Evolutionary conservation across 2,329 filamentous ascomycete species (phyloP).

Genomic region (Epichloe bromicola): DNA sequence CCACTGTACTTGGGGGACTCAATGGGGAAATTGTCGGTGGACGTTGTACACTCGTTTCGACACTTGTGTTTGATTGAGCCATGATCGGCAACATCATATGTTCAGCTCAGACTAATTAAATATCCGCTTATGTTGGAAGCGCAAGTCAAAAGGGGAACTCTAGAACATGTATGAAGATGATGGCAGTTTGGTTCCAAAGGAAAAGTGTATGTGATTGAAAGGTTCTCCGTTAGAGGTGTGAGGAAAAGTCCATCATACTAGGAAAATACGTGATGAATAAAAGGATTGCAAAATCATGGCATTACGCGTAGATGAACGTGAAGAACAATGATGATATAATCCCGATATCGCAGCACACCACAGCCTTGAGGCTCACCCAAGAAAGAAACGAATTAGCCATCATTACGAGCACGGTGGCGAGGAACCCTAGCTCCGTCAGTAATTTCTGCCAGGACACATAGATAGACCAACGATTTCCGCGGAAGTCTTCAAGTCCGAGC

Average conservation of each 20-base stretch:
- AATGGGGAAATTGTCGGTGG: slow-evolving; percentile 19
- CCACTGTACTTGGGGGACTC: slow-evolving; percentile 28
- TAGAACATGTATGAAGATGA: background rate
- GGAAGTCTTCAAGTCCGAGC: slow-evolving; percentile 1
- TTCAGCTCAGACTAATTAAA: background rate
- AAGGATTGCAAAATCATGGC: too few species aligned
- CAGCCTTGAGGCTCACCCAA: background rate
- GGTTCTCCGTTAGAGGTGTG: too few species aligned
- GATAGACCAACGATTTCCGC: background rate
- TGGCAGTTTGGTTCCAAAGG: too few species aligned
- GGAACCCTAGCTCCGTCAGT: background rate
- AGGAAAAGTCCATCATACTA: background rate
- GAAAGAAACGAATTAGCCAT: background rate
- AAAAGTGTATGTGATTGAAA: too few species aligned
- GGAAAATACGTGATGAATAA: background rate
- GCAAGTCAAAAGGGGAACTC: background rate
- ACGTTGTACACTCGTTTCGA: background rate
- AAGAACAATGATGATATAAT: background rate
- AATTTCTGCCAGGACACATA: background rate
- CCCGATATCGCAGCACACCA: background rate
- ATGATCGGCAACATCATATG: background rate
- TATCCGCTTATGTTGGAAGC: background rate
- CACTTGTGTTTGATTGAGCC: background rate
- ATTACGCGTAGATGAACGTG: background rate
- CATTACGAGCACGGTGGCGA: background rate